Conservation (phyloP, 495 filamentous ascomycete genomes). For the Aspergillus hancockii region DNA sequence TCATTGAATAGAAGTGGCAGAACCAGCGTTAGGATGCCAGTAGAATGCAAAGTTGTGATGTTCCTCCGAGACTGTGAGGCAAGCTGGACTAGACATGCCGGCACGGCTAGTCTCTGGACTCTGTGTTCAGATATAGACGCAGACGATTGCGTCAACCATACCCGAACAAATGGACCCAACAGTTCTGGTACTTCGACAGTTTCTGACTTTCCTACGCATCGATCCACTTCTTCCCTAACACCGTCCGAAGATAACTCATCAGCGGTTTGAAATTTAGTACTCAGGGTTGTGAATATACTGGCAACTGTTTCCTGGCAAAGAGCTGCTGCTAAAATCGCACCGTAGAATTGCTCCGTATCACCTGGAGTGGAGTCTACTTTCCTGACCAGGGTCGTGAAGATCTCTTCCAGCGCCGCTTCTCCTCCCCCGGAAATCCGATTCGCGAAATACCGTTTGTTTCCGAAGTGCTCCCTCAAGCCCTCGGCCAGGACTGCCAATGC, state of each 20-base stretch:
- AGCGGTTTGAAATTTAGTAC: constrained; percentile 27
- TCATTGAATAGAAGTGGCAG: constrained; percentile 66
- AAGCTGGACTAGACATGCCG: constrained; percentile 46
- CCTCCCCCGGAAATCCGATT: constrained; percentile 72
- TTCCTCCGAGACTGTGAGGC: constrained; percentile 68
- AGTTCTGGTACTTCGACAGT: constrained; percentile 44
- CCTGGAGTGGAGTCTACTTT: constrained; percentile 51
- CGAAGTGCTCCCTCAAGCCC: constrained; percentile 75
- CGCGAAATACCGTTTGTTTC: constrained; percentile 84
- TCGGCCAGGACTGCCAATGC: constrained; percentile 72
- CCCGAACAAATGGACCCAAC: constrained; percentile 41
- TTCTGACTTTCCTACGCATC: constrained; percentile 39
- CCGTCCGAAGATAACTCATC: constrained; percentile 18
- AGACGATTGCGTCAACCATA: constrained; percentile 41
- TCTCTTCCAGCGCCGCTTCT: constrained; percentile 72
- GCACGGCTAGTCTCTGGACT: constrained; percentile 36
- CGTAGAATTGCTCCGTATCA: constrained; percentile 78
- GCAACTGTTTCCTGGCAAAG: constrained; percentile 73
- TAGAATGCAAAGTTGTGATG: constrained; percentile 72
- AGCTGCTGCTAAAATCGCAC: constrained; percentile 78
- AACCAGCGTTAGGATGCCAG: constrained; percentile 71
- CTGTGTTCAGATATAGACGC: constrained; percentile 23
- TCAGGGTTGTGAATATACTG: constrained; percentile 39
- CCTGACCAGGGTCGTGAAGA: constrained; percentile 59
- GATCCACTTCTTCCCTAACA: constrained; percentile 34